Evolutionary conservation across 257 asterid genomes (phyloP).

Genomic region (Ehretia macrophylla): DNA sequence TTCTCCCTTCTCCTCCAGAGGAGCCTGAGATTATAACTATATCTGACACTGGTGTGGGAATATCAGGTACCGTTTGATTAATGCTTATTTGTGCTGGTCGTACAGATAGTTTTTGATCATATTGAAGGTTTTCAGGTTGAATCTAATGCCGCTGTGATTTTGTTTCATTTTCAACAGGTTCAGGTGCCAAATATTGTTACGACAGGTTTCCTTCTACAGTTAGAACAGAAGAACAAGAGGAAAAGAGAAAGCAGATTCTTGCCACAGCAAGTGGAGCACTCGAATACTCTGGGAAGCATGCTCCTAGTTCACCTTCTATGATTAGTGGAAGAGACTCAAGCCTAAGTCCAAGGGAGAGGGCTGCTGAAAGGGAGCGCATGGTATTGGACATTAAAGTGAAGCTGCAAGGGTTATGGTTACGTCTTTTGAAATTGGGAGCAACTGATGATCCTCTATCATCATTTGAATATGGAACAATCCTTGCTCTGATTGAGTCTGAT

Average conservation of each 20-base stretch:
- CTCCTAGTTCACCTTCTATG: constrained; percentile 63
- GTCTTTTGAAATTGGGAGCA: constrained; percentile 85
- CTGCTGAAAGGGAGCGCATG: constrained; percentile 98
- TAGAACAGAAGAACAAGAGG: constrained; percentile 84
- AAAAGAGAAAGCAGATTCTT: constrained; percentile 83
- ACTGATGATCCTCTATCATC: constrained; percentile 98
- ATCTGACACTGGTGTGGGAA: constrained; percentile 50
- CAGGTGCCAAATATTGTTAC: constrained; percentile 60
- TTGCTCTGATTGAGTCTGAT: constrained; percentile 90
- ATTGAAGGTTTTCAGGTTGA: constrained; percentile 1
- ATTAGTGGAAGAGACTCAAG: constrained; percentile 66
- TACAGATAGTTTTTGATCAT: constrained; percentile 4
- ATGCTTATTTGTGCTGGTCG: not conserved
- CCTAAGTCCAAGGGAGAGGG: constrained; percentile 90
- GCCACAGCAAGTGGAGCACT: constrained; percentile 81
- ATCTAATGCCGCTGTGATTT: not conserved
- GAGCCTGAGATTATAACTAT: constrained; percentile 73
- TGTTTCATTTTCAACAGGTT: constrained; percentile 26
- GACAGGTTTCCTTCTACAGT: constrained; percentile 74
- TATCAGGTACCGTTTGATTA: constrained; percentile 40
- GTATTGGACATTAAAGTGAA: constrained; percentile 95
- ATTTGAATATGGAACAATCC: constrained; percentile 93
- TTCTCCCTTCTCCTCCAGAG: constrained; percentile 42
- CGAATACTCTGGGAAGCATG: constrained; percentile 69
- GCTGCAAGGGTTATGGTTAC: constrained; percentile 94